phyloP scores from a whole-genome alignment of 2,329 filamentous ascomycete species.

The Alternaria gansuensis region DNA sequence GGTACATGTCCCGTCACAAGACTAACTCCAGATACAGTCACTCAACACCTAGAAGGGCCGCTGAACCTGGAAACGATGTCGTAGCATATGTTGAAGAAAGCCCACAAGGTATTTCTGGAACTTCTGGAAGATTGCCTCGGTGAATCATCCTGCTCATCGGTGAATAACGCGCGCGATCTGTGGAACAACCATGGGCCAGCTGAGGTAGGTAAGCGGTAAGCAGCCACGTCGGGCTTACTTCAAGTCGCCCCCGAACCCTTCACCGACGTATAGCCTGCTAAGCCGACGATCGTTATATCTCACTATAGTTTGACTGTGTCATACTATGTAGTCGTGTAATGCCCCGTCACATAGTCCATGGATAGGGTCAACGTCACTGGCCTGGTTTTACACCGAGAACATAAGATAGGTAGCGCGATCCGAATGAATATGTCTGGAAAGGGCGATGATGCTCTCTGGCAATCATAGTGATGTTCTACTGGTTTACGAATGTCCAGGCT shows the following conservation, averaged over 20 bases:
- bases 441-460: background rate
- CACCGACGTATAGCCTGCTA: background rate
- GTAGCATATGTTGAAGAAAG: background rate
- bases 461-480: background rate
- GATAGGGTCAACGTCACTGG: background rate
- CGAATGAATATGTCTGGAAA: background rate
- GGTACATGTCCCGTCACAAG: background rate
- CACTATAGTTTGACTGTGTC: background rate
- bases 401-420: background rate
- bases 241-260: background rate
- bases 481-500: background rate
- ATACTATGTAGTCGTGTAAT: background rate
- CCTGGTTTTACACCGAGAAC: background rate
- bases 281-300: background rate
- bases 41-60: slow-evolving; percentile 1
- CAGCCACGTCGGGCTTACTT: background rate
- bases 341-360: background rate
- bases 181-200: background rate
- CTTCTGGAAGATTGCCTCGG: background rate
- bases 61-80: background rate
- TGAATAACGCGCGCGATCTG: background rate
- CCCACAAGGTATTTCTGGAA: background rate
- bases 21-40: background rate
- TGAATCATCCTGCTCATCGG: background rate
- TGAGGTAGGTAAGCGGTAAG: background rate